phyloP scores from a whole-genome alignment of 1,139 yeast genomes.

The Pichiaceae sp. region DNA sequence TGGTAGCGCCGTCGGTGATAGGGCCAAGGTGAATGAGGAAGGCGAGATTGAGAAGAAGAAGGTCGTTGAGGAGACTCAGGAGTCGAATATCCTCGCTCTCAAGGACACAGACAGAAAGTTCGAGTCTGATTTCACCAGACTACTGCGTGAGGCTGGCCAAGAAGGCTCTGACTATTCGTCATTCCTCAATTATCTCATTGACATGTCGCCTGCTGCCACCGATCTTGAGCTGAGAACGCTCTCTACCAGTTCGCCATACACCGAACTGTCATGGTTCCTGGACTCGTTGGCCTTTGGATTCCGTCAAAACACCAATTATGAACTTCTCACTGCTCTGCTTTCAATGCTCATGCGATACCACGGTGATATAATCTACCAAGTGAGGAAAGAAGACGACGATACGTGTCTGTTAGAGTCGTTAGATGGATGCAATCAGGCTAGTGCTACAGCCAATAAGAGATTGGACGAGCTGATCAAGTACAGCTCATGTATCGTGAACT shows the following conservation, averaged over 20 bases:
- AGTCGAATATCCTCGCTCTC: constrained; percentile 11
- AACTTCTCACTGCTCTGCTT: constrained; percentile 71
- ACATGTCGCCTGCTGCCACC: constrained; percentile 66
- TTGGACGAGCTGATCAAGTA: constrained; percentile 70
- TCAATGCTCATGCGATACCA: constrained; percentile 67
- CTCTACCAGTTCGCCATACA: constrained; percentile 49
- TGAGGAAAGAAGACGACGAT: constrained; percentile 21
- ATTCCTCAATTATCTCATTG: constrained; percentile 50
- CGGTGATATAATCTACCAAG: constrained; percentile 66
- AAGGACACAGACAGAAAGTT: constrained; percentile 31
- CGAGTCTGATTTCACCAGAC: constrained; percentile 68
- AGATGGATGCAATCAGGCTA: constrained; percentile 35
- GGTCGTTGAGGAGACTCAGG: constrained; percentile 23
- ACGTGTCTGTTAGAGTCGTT: constrained; percentile 14
- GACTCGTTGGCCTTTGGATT: constrained; percentile 58
- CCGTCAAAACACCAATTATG: constrained; percentile 51
- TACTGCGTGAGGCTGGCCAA: constrained; percentile 43
- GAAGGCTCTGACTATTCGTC: constrained; percentile 29
- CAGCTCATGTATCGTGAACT: constrained; percentile 74
- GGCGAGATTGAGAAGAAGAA: constrained; percentile 31
- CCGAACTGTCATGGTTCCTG: constrained; percentile 60
- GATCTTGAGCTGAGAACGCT: constrained; percentile 85
- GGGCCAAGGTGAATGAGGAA: constrained; percentile 37
- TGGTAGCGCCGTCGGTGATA: constrained; percentile 63
- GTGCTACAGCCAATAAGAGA: constrained; percentile 31